A percentile compares a stretch with the other conserved stretches of the same genome.
phyloP scores from a whole-genome alignment of 495 filamentous ascomycete species.

The Sphaerosporella brunnea region DNA sequence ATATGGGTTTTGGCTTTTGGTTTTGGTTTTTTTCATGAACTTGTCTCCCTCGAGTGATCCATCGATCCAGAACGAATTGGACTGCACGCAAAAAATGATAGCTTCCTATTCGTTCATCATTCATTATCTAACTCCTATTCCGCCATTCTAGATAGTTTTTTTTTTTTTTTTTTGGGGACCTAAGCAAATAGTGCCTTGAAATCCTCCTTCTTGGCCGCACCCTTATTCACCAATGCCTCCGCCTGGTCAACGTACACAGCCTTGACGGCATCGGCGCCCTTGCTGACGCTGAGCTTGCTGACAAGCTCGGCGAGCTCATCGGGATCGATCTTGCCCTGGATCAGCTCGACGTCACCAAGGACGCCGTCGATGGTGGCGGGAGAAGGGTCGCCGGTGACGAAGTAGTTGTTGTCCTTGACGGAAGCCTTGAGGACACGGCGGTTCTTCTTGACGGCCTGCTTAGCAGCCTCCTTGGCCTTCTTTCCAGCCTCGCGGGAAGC shows the following conservation, averaged over 20 bases:
- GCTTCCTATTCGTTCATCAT: too few relatives aligned
- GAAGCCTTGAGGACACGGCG: conserved; percentile 80
- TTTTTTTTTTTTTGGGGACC: background rate
- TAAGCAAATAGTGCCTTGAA: background rate
- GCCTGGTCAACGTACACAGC: conserved; percentile 32
- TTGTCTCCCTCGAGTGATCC: too few relatives aligned
- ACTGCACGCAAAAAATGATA: too few relatives aligned
- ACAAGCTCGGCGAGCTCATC: conserved; percentile 73
- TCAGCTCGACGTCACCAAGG: conserved; percentile 70
- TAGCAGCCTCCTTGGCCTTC: conserved; percentile 94
- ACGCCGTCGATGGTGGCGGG: conserved; percentile 62
- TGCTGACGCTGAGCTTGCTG: conserved; percentile 55
- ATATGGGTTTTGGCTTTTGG: too few relatives aligned
- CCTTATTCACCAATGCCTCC: conserved; percentile 17
- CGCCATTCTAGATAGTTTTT: too few relatives aligned
- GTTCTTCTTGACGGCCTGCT: conserved; percentile 99
- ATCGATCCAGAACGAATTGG: too few relatives aligned
- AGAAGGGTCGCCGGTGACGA: conserved; percentile 44
- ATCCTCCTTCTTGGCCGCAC: conserved; percentile 5
- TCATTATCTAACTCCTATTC: too few relatives aligned
- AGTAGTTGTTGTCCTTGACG: conserved; percentile 95
- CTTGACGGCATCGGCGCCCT: conserved; percentile 52
- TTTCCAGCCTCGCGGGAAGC: conserved; percentile 63
- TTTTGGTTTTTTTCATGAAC: too few relatives aligned
- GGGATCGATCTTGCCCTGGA: conserved; percentile 71